A percentile compares a stretch with the other conserved stretches of the same genome.
phyloP scores from a whole-genome alignment of 192 early-diverging fungal genomes.

The Backusella circina region DNA sequence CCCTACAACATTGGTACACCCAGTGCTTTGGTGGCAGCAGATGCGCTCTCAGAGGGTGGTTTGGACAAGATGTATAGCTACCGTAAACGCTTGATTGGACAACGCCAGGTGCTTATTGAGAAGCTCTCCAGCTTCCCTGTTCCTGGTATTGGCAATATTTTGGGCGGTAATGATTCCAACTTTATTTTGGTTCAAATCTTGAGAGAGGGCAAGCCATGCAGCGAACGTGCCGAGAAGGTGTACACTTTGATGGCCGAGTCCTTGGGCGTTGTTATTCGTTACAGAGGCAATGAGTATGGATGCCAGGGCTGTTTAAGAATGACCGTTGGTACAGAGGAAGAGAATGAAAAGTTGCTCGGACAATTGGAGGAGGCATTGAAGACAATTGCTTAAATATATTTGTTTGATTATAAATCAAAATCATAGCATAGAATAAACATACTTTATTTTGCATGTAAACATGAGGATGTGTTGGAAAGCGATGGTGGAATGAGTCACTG shows the following conservation, averaged over 20 bases:
- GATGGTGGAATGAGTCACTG: too few species aligned
- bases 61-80: slow-evolving; percentile 66
- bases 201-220: slow-evolving; percentile 58
- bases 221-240: slow-evolving; percentile 64
- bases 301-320: slow-evolving; percentile 93
- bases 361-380: slow-evolving; percentile 41
- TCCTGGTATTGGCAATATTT: slow-evolving; percentile 64
- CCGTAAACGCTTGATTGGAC: slow-evolving; percentile 49
- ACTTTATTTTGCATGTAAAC: too few species aligned
- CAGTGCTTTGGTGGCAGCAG: slow-evolving; percentile 71
- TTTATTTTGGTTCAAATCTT: slow-evolving; percentile 89
- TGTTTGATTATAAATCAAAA: too few species aligned
- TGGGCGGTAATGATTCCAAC: slow-evolving; percentile 92
- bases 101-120: slow-evolving; percentile 68
- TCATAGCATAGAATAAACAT: not conserved
- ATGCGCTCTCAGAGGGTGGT: slow-evolving; percentile 73
- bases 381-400: not conserved
- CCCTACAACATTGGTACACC: slow-evolving; percentile 97
- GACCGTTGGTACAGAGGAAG: slow-evolving; percentile 86
- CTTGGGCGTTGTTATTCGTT: slow-evolving; percentile 90
- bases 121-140: slow-evolving; percentile 51
- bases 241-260: slow-evolving; percentile 86
- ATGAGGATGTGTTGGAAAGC: too few species aligned
- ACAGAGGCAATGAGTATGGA: slow-evolving; percentile 88
- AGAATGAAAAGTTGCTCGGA: slow-evolving; percentile 71